Base-by-base conservation (phyloP, 352 stramenopile genomes). In the Phytophthora colocasiae region DNA sequence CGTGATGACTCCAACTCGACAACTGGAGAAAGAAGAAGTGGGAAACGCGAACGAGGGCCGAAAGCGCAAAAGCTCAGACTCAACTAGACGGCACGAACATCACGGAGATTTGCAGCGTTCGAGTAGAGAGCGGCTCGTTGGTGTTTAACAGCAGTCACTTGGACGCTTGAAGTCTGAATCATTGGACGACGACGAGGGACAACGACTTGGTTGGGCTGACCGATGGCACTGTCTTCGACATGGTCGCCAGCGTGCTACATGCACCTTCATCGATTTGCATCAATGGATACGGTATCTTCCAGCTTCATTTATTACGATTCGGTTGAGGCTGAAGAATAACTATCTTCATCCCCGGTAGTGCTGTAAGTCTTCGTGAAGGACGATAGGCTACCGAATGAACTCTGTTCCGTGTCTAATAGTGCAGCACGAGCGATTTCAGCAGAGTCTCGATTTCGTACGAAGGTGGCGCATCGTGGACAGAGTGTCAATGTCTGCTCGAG, bases 401-500 rank as follows among this genome's bases (percentile, higher is more conserved):
- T 63, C 15, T 51, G 51, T 9, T 60, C 22, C 51, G 59, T 17
- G 15, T 73, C 65, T 27, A 38, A 4, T 3, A 69, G 24, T 26
- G 47, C 22, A 10, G 58, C 31, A 14, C 54, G 47, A 27, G 66
- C 66, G 34, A 73, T 58, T 15, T 68, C 59, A 10, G 27, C 27
- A 26, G 66, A 46, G 15, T 50, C 53, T 31, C 44, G 43, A 11
- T 50, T 66, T 50, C 53, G 29, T 6, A 73, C 59, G 40, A 69
- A 73, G 11, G 14, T 22, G 17, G 54, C 47, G 15, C 66, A 73
- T 17, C 36, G 59, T 8, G 41, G 41, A 36, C 66, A 73, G 17
- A 73, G 41, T 11, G 26, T 54, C 11, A 73, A 17, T 8, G 32
- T 66, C 17, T 73, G 59, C 49, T 73, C 53, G 27, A 65, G 58